These are phyloP conservation scores for Ganoderma meredithae DNA, from an alignment of 1,284 basidiomycete genomes.

Conservation along the genomic window DNA sequence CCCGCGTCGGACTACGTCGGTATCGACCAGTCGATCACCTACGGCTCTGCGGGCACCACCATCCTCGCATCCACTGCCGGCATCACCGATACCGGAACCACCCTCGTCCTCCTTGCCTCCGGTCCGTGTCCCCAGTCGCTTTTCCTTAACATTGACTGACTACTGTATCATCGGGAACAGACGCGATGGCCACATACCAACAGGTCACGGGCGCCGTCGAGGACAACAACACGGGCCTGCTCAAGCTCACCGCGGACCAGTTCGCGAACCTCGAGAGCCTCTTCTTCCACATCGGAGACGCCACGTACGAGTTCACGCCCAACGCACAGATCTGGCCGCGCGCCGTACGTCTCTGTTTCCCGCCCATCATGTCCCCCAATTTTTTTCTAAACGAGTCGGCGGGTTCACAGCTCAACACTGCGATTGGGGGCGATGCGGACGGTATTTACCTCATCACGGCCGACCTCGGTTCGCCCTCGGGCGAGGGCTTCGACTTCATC, in stretches of 20 bases:
- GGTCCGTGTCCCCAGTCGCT: conserved; percentile 29
- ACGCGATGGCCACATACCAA: conserved; percentile 25
- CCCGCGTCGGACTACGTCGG: conserved; percentile 59
- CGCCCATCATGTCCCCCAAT: no score
- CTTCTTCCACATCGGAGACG: conserved; percentile 18
- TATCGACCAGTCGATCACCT: conserved; percentile 57
- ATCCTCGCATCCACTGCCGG: conserved; percentile 37
- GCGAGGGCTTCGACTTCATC: conserved; percentile 43
- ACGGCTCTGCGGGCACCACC: conserved; percentile 40
- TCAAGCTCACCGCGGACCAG: conserved; percentile 32
- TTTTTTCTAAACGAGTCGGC: no score
- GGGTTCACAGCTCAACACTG: conserved; percentile 42
- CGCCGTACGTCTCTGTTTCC: conserved; percentile 16
- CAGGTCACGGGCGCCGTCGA: conserved; percentile 33
- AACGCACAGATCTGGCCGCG: conserved; percentile 21
- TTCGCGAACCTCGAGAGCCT: conserved; percentile 36
- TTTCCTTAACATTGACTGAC: background rate
- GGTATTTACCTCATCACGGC: conserved; percentile 39
- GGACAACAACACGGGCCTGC: conserved; percentile 36
- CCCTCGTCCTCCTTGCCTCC: conserved; percentile 47
- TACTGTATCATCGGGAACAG: background rate
- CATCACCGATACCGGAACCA: conserved; percentile 40
- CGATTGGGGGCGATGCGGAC: conserved; percentile 39
- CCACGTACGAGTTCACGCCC: conserved; percentile 14
- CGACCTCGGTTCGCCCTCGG: conserved; percentile 33